Percentiles rank a stretch among this genome's conserved stretches.
Evolutionary conservation across 2,329 filamentous ascomycete genomes (phyloP).

Genomic region (Talaromyces sp.): DNA sequence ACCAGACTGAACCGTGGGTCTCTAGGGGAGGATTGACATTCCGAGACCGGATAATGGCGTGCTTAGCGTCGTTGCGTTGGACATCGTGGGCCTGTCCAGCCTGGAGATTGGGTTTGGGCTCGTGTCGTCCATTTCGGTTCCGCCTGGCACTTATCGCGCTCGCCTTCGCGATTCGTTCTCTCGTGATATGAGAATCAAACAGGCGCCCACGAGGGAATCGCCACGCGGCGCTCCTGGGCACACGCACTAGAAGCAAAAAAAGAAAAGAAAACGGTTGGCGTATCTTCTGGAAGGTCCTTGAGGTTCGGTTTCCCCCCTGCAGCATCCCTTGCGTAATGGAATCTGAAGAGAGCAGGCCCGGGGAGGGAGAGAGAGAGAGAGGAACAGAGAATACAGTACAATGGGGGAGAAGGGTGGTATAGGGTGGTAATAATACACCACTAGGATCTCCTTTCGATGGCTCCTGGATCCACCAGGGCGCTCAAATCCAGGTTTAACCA

Average conservation of each 20-base stretch:
- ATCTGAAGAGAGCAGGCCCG: background rate
- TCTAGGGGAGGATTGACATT: constrained; percentile 16
- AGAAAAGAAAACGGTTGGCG: no score
- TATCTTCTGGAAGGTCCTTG: constrained; percentile 5
- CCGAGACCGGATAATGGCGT: constrained; percentile 25
- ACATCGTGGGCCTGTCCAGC: constrained; percentile 15
- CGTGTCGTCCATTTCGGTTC: no score
- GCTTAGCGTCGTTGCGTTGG: constrained; percentile 17
- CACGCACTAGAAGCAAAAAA: background rate
- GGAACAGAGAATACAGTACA: background rate
- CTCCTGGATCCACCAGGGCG: background rate
- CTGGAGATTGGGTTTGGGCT: constrained; percentile 11
- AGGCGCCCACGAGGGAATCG: background rate
- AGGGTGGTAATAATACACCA: no score
- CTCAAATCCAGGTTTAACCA: background rate
- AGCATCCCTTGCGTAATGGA: background rate
- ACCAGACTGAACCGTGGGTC: constrained; percentile 22
- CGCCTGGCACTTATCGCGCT: no score
- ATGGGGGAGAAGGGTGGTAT: background rate
- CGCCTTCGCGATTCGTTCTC: no score
- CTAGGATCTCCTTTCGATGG: background rate
- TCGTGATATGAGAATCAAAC: background rate
- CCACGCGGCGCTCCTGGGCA: constrained; percentile 5
- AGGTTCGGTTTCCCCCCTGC: background rate
- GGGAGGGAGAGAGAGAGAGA: background rate